Evolutionary conservation across 192 early-diverging fungal species (phyloP).

Genomic region (Coemansia sp.): DNA sequence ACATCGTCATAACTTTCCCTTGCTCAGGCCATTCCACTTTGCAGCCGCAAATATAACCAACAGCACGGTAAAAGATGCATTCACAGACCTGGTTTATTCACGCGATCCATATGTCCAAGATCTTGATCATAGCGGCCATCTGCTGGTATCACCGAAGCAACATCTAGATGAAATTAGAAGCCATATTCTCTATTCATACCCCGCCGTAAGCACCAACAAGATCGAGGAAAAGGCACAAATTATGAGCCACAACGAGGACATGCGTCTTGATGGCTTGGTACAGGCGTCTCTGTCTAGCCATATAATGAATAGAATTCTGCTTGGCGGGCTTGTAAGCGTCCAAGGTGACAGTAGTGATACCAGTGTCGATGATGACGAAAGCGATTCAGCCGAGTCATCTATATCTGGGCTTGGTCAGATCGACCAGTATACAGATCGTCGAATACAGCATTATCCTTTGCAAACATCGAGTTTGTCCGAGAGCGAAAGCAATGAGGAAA

Average conservation of each 20-base stretch:
- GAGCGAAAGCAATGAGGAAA: neutral
- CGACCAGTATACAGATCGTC: neutral
- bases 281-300: conserved; percentile 27
- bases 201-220: conserved; percentile 18
- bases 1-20: conserved; percentile 37
- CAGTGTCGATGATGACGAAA: conserved; percentile 10
- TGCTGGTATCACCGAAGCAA: neutral
- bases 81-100: conserved; percentile 17
- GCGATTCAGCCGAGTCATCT: neutral
- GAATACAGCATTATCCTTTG: neutral
- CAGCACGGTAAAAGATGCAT: conserved; percentile 4
- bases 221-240: conserved; percentile 5
- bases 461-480: neutral
- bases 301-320: conserved; percentile 24
- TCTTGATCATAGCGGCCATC: conserved; percentile 9
- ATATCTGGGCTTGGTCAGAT: neutral
- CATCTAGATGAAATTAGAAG: neutral
- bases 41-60: conserved; percentile 9
- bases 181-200: neutral
- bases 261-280: conserved; percentile 18
- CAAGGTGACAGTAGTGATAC: conserved; percentile 2
- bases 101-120: conserved; percentile 30
- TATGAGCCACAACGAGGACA: conserved; percentile 25
- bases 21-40: conserved; percentile 21
- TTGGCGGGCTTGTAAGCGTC: conserved; percentile 12